Conservation (phyloP, 2,329 filamentous ascomycete genomes). For the Apiospora pterosperma region DNA sequence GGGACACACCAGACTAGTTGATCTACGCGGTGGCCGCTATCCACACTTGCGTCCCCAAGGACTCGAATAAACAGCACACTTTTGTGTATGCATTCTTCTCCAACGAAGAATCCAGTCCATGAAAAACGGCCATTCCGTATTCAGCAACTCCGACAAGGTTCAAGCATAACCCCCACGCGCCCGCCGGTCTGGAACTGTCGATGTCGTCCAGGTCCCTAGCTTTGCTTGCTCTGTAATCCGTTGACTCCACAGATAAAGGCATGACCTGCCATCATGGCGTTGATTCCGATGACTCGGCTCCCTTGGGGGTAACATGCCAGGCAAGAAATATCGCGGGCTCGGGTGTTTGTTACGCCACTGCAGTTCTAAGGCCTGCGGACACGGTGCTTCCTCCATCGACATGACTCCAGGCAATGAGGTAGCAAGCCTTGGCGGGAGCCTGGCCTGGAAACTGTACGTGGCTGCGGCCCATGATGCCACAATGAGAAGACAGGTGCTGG, state of each 20-base stretch:
- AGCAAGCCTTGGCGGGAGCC: not conserved
- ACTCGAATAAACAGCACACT: not conserved
- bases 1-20: too few relatives aligned
- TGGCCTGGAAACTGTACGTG: not conserved
- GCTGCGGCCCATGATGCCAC: not conserved
- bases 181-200: not conserved
- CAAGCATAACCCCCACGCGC: not conserved
- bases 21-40: not conserved
- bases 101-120: not conserved
- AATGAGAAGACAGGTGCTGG: not conserved
- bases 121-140: not conserved
- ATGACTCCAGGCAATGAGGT: not conserved
- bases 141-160: not conserved
- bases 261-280: too few relatives aligned
- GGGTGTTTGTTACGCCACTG: not conserved
- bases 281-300: too few relatives aligned
- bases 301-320: not conserved
- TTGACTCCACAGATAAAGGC: too few relatives aligned
- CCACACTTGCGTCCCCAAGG: too few relatives aligned
- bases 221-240: too few relatives aligned
- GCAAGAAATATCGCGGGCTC: too few relatives aligned
- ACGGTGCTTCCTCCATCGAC: not conserved
- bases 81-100: not conserved
- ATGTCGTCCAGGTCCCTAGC: too few relatives aligned
- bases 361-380: not conserved